Evolutionary conservation across 129 eudicot species (phyloP), one percentile per base, ranked within the genome.

Genomic region (Lactuca sativa): DNA sequence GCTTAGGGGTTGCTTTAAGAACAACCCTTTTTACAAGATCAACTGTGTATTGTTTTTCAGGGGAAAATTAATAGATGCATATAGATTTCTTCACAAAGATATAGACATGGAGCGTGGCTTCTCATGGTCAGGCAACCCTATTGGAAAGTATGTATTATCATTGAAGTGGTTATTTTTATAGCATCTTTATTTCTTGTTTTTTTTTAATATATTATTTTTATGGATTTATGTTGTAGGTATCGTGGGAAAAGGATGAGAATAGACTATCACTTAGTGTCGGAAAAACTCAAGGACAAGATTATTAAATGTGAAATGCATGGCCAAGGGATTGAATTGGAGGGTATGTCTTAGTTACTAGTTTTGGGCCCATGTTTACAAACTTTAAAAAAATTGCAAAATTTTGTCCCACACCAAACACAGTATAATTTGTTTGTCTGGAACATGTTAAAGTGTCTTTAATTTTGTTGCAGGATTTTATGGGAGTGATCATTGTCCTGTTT

Each of bases 191-290:
- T 33, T 62, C 9, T 67, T 31, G 6, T 15, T 41, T 12, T 67
- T 8, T 14, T 12, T 54, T 0, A 0, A 25, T 25, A 18, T 18
- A 59, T 58, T 48, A 40, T 36, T 56, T 9, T 2, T 60, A 18
- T 56, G 65, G 60, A 52, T 70, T 52, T 25, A 25, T 64, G n/a
- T 75, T 77, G 70, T 74, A 91, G 97, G 81, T 89, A 92, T 56
- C 96, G 96, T 56, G 98, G 98, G 43, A 92, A 92, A 85, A 92
- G 96, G 76, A 92, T 92, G 96, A 86, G 98, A 62, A 92, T 92
- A 32, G 98, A 92, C 69, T 92, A 92, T 77, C 77, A 80, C 31
- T 25, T 89, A 54, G 91, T 92, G 37, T 84, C 91, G 0, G 95
- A 92, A 74, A 71, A 79, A 67, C 84, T 89, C 3, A 84, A 78